Conservation (phyloP, 306 rosid species). For the Phaseolus lunatus region DNA sequence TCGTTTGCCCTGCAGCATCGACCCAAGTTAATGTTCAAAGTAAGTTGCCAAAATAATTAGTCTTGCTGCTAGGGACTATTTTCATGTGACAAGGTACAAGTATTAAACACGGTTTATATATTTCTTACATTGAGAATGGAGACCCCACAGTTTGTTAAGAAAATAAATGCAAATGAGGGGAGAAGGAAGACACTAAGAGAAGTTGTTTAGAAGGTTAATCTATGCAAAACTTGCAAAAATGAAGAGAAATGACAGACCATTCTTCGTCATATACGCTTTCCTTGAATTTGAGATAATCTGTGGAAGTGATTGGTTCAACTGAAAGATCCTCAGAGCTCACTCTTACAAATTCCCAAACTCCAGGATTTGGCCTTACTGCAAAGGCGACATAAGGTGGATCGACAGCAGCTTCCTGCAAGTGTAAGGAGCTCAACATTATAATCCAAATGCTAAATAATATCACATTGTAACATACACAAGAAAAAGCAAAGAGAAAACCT, state of each 20-base stretch:
- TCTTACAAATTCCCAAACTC: slow-evolving; percentile 76
- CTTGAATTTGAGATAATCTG: slow-evolving; percentile 66
- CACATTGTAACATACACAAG: slow-evolving; percentile 3
- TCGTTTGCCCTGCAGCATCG: slow-evolving; percentile 66
- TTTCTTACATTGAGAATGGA: too few relatives aligned
- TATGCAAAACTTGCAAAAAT: background rate
- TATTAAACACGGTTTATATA: background rate
- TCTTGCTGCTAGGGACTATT: background rate
- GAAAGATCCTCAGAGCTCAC: slow-evolving; percentile 69
- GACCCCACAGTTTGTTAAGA: too few relatives aligned
- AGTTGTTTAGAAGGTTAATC: background rate
- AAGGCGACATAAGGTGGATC: slow-evolving; percentile 75
- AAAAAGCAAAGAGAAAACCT: slow-evolving; percentile 53
- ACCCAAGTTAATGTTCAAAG: slow-evolving; percentile 3
- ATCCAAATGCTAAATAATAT: background rate
- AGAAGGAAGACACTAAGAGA: background rate
- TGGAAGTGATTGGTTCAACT: slow-evolving; percentile 61
- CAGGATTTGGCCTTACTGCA: slow-evolving; percentile 78
- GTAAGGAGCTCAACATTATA: background rate
- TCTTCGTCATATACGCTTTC: slow-evolving; percentile 66
- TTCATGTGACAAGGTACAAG: background rate
- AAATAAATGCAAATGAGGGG: background rate
- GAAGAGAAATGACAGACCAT: slow-evolving; percentile 51
- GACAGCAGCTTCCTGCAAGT: slow-evolving; percentile 75
- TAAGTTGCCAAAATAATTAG: background rate